A percentile compares a stretch with the other conserved stretches of the same genome.
phyloP scores from a whole-genome alignment of 768 basidiomycete species.

The Termitomyces titanicus region DNA sequence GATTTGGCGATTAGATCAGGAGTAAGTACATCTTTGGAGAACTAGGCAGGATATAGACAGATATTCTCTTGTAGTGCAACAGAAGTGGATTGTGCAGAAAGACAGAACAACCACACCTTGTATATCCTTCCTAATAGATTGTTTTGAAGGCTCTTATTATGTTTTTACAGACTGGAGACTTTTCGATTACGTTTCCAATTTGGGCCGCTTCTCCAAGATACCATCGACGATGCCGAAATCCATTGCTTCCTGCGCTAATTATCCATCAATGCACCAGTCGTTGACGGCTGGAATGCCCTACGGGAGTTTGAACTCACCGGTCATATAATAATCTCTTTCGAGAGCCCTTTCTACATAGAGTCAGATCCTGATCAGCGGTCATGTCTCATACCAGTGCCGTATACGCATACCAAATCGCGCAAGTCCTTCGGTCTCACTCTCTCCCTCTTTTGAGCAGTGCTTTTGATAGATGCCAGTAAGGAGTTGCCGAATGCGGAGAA shows the following conservation, averaged over 20 bases:
- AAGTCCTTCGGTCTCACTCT: slow-evolving; percentile 60
- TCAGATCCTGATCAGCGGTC: slow-evolving; percentile 8
- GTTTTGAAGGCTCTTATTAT: no score
- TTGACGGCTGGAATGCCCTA: slow-evolving; percentile 11
- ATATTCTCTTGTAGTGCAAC: neutral
- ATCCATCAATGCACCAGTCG: slow-evolving; percentile 11
- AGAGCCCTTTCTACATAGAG: slow-evolving; percentile 68
- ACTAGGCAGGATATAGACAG: neutral
- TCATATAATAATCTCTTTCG: slow-evolving; percentile 97
- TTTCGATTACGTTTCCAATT: slow-evolving; percentile 34
- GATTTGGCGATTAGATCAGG: neutral
- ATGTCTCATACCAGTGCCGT: slow-evolving; percentile 7
- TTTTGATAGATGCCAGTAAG: slow-evolving; percentile 87
- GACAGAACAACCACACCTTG: neutral
- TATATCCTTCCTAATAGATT: no score
- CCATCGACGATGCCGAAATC: slow-evolving; percentile 93
- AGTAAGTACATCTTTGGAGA: neutral
- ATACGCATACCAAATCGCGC: slow-evolving; percentile 69
- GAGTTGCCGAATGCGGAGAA: slow-evolving; percentile 79
- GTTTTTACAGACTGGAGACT: neutral
- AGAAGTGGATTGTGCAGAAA: neutral
- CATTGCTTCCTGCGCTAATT: slow-evolving; percentile 78
- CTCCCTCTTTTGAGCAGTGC: slow-evolving; percentile 72
- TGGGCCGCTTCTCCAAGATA: slow-evolving; percentile 77
- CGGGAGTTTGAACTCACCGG: slow-evolving; percentile 43